Conservation (phyloP, 2,329 filamentous ascomycete genomes). For the Fusarium austroafricanum region DNA sequence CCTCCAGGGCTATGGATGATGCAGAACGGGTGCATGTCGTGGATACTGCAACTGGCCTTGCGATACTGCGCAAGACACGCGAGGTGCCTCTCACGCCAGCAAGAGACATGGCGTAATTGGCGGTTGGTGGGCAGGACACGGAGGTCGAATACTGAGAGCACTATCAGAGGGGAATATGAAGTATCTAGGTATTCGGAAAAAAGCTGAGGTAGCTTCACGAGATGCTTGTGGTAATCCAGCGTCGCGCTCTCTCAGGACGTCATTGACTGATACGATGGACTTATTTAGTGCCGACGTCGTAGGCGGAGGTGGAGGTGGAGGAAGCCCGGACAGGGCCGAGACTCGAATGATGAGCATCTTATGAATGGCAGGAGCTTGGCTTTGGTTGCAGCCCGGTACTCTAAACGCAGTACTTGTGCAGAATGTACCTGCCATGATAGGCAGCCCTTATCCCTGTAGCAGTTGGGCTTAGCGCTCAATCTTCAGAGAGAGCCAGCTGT, state of each 20-base stretch:
- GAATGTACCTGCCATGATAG: background rate
- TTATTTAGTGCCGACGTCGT: conserved; percentile 30
- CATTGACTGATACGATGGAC: conserved; percentile 41
- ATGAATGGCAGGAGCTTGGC: conserved; percentile 3
- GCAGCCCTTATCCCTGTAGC: conserved; percentile 1
- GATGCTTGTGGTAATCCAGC: conserved; percentile 23
- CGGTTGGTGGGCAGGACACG: conserved; percentile 12
- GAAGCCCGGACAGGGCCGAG: conserved; percentile 28
- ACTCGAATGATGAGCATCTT: conserved; percentile 29
- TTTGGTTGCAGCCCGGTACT: too few relatives aligned
- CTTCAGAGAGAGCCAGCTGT: background rate
- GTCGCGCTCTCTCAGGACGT: conserved; percentile 41
- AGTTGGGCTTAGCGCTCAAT: background rate
- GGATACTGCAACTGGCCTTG: conserved; percentile 44
- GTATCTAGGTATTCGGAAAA: conserved; percentile 16
- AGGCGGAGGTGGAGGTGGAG: conserved; percentile 41
- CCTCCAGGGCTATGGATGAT: conserved; percentile 63
- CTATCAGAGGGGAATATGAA: conserved; percentile 5
- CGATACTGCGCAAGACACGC: conserved; percentile 59
- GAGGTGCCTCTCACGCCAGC: conserved; percentile 61
- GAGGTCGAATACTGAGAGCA: background rate
- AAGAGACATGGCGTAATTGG: conserved; percentile 58
- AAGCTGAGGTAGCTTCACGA: conserved; percentile 10
- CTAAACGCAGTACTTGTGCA: conserved; percentile 2
- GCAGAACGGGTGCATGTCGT: conserved; percentile 49